Evolutionary conservation across 1,139 yeast genomes (phyloP), one percentile per base, ranked within the genome.

Genomic region (Oligophagozyma castellii): DNA sequence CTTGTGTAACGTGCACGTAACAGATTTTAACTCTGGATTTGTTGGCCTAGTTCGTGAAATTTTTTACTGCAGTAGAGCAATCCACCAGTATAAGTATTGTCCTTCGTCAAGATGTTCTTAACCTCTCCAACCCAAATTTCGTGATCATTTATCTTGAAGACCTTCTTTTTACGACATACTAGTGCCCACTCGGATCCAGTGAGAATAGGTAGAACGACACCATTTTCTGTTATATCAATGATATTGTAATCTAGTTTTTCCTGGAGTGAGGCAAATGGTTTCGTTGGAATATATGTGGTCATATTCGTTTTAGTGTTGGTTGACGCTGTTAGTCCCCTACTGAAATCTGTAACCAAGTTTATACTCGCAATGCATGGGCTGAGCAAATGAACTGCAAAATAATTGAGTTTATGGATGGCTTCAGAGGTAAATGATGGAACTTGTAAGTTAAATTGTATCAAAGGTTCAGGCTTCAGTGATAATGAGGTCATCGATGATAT

Each of bases 61-160:
- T 59, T 55, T 40, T 80, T 59, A 42, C 75, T 64, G 48, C 66
- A 75, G 42, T 75, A 77, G n/a, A 77, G 45, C 26, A 78, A 48
- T 0, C 83, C 83, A 3, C 83, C 83, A 2, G 64, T 53, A 4
- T 57, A 56, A 24, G 53, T 51, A 4, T 29, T 38, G n/a, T 50
- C 49, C 2, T 61, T 56, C 3, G 37, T 33, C 14, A 67, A 31
- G 4, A 73, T 65, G 29, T 74, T 74, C 21, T 63, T 49, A 2
- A 77, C 80, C 34, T 65, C 62, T 3, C 79, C 92, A 3, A 80
- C 72, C 93, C 95, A 83, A 2, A 84, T 73, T 48, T 83, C 94
- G 51, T 84, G 95, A 41, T 76, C 80, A 34, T 76, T 83, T 0
- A 83, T 72, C 12, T 54, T 53, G 32, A 79, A 62, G 5, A 68